Evolutionary conservation across 106 monocot species (phyloP), one percentile per base, ranked within the genome.

Genomic region (Dioscorea alata): DNA sequence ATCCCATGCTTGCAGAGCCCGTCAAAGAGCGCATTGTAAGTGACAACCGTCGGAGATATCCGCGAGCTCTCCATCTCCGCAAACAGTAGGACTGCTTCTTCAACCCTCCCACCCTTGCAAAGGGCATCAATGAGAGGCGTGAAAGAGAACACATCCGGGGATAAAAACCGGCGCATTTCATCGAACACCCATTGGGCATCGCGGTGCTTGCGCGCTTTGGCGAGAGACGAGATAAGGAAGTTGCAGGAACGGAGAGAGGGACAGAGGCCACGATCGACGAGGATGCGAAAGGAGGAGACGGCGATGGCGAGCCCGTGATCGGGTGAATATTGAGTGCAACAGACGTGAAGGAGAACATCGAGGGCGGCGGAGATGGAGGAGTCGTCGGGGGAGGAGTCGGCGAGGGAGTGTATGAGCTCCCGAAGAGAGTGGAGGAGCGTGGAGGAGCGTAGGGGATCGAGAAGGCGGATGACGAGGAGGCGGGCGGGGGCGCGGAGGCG

Each of bases 1-100:
- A 75, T 86, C 54, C 59, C 66, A 6, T 63, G 79, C 82, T 84
- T 96, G 76, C 84, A 84, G n/a, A 96, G 69, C 19, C 91, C 91
- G 65, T 91, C 84, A 13, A 91, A 73, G 18, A 96, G 67, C 2
- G 69, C 86, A 79, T 96, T 96, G 73, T 86, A 96, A 6, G 95
- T 78, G 17, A 91, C 85, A 15, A 89, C 78, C 17, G 69, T 79
- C 0, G 88, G 82, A 25, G n/a, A 0, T 54, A 89, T 58, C 9
- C 86, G 84, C 0, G 53, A 13, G 10, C 66, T 82, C 66, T 83
- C 76, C 89, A 96, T 86, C 70, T 91, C 91, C 15, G 67, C 52
- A 34, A 96, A 86, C 64, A 91, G 16, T 51, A 12, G 31, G 49
- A 76, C 17, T 1, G 86, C 96, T 14, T 76, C 78, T 33, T 80